Percentiles rank a stretch among this genome's conserved stretches.
These are phyloP conservation scores for Tricholoma flavovirens DNA, from an alignment of 768 basidiomycete genomes.

Conservation along the genomic window DNA sequence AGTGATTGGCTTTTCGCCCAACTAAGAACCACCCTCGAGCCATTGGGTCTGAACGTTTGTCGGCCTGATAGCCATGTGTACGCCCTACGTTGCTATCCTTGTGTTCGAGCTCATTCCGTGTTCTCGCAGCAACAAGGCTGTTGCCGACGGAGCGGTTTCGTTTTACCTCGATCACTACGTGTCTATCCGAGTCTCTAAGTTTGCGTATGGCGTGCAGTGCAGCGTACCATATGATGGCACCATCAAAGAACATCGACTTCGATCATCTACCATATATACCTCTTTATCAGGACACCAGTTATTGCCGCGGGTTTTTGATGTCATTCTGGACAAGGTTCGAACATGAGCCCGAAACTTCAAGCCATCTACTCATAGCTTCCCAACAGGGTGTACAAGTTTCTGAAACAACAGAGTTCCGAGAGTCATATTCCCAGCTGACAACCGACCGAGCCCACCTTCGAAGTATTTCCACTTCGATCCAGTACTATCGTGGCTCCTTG, in stretches of 20 bases:
- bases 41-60: constrained; percentile 35
- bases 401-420: constrained; percentile 20
- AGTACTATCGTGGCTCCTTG: constrained; percentile 8
- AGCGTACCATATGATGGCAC: constrained; percentile 12
- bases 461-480: not conserved
- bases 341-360: not conserved
- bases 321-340: constrained; percentile 21
- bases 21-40: constrained; percentile 33
- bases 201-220: constrained; percentile 20
- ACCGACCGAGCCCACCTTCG: constrained; percentile 3
- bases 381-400: constrained; percentile 17
- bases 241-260: constrained; percentile 16
- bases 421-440: constrained; percentile 9
- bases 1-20: constrained; percentile 48
- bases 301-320: constrained; percentile 16
- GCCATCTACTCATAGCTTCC: not conserved
- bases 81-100: not conserved
- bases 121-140: constrained; percentile 23
- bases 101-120: not conserved
- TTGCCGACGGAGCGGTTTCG: constrained; percentile 26
- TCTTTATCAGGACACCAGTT: constrained; percentile 8
- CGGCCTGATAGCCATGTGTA: constrained; percentile 43
- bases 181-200: constrained; percentile 20
- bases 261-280: constrained; percentile 6
- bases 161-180: constrained; percentile 25